These are phyloP conservation scores for Magnolia changhungtana DNA, from an alignment of 164 flowering plant species.

Conservation along the genomic window DNA sequence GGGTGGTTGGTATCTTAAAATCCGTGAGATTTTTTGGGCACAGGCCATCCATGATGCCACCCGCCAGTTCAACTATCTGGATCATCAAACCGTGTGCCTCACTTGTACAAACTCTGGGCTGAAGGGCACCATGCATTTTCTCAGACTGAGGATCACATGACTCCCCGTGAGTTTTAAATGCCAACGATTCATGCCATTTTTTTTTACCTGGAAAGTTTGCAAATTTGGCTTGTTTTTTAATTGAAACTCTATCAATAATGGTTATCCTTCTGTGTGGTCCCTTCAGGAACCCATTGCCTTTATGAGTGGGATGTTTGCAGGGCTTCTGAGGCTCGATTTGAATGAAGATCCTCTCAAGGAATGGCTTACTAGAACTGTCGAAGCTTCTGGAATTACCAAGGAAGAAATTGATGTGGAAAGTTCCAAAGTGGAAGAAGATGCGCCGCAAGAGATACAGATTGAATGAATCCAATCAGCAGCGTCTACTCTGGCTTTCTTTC, in stretches of 20 bases:
- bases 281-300: constrained; percentile 86
- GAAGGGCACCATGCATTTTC: background rate
- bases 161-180: background rate
- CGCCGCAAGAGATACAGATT: constrained; percentile 65
- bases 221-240: too few species aligned
- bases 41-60: too few species aligned
- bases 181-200: too few species aligned
- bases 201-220: background rate
- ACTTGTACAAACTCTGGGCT: background rate
- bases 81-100: background rate
- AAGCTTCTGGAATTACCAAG: constrained; percentile 62
- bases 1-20: too few species aligned
- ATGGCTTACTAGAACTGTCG: constrained; percentile 74
- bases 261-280: background rate
- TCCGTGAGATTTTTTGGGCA: too few species aligned
- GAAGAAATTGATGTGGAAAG: constrained; percentile 41
- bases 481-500: background rate
- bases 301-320: constrained; percentile 86
- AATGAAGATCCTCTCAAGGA: constrained; percentile 87
- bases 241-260: background rate
- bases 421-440: constrained; percentile 38
- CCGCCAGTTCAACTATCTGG: too few species aligned
- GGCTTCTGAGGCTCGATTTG: constrained; percentile 74
- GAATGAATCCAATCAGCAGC: constrained; percentile 36
- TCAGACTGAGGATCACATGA: background rate